Evolutionary conservation across 1,284 basidiomycete genomes (phyloP), one percentile per base, ranked within the genome.

Genomic region (Trametes pubescens): DNA sequence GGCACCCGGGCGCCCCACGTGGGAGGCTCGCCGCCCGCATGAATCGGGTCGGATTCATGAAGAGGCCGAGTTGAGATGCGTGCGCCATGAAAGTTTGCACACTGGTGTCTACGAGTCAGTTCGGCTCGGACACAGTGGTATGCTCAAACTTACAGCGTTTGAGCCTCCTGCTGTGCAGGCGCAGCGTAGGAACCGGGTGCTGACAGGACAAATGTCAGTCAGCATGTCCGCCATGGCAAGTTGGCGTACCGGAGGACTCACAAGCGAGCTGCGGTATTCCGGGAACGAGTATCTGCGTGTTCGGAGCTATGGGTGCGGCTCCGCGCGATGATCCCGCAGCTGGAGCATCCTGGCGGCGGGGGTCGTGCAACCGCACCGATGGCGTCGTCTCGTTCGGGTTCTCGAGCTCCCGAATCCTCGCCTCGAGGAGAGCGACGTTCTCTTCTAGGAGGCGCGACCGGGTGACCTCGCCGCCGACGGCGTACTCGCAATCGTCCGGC

Each of bases 21-120:
- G 49, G 57, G 9, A 61, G 60, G 14, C 52, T 51, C 21, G 55
- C 34, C 54, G 61, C 65, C 34, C 46, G 60, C 44, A 75, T 55
- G 65, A 81, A 79, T 18, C 77, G 74, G 8, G 74, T 57, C 18
- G 72, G 59, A 57, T 80, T 73, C 29, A 83, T 68, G 69, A 82
- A 82, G 62, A 81, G 79, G 7, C 80, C 80, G 44, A 80, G 72
- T 38, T 80, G 75, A 21, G 74, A 74, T 10, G 75, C 71, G 49
- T 81, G 75, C 5, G 71, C 69, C 35, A 78, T 66, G 69, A 82
- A 81, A 4, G 72, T 38, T 77, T 82, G 66, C 29, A 65, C 26
- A 2, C 67, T 69, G 52, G 11, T 18, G 29, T 7, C 18, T 32
- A 46, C 29, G 10, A 18, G 35, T 62, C 58, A 59, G 51, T 16